These are phyloP conservation scores for Trichosporon sp. DNA, from an alignment of 1,284 basidiomycete species.

Conservation along the genomic window DNA sequence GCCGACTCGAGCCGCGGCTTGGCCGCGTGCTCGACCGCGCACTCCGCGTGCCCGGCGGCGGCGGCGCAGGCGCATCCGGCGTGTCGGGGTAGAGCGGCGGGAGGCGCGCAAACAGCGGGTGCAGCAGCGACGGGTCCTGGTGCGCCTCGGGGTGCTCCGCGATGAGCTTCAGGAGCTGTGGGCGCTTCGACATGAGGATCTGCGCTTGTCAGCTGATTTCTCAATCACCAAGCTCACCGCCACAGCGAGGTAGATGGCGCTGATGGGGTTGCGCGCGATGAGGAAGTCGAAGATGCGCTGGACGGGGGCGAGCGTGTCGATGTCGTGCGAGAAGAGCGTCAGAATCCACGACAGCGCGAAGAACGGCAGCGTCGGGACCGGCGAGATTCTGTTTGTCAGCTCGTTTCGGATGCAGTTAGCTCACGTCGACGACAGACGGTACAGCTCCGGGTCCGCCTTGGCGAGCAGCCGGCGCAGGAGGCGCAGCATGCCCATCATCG, in stretches of 20 bases:
- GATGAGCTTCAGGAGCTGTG: slow-evolving; percentile 39
- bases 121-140: slow-evolving; percentile 54
- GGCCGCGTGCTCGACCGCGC: neutral
- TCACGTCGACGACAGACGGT: slow-evolving; percentile 55
- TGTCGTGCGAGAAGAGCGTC: slow-evolving; percentile 85
- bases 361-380: slow-evolving; percentile 42
- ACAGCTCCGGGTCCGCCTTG: slow-evolving; percentile 66
- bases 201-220: slow-evolving; percentile 19
- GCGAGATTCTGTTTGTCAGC: slow-evolving; percentile 30
- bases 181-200: slow-evolving; percentile 48
- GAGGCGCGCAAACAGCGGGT: slow-evolving; percentile 68
- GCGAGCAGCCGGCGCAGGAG: slow-evolving; percentile 66
- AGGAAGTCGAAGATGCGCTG: slow-evolving; percentile 87
- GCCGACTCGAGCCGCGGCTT: neutral
- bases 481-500: slow-evolving; percentile 73
- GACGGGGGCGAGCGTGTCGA: slow-evolving; percentile 73
- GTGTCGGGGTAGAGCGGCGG: slow-evolving; percentile 58
- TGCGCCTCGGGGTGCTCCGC: slow-evolving; percentile 31
- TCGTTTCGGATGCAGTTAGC: slow-evolving; percentile 17
- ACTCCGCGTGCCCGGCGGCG: neutral
- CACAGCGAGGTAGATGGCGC: slow-evolving; percentile 72
- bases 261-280: slow-evolving; percentile 72
- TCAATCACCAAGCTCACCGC: slow-evolving; percentile 56
- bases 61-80: slow-evolving; percentile 22
- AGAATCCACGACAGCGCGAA: slow-evolving; percentile 85